Percentiles rank a stretch among this genome's conserved stretches.
Conservation (phyloP, 345 rosid species). For the Euclidium syriacum region DNA sequence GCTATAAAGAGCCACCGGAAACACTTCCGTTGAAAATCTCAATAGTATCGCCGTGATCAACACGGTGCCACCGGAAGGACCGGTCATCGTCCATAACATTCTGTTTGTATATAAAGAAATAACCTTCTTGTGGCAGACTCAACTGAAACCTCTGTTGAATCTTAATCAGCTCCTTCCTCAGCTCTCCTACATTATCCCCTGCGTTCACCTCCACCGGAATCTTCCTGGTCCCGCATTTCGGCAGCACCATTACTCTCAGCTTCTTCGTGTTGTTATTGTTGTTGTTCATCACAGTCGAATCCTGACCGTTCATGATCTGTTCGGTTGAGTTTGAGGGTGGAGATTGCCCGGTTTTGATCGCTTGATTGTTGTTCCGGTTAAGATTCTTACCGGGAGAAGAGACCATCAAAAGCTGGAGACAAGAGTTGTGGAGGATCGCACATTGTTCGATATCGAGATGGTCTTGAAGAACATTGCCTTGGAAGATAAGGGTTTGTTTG, state of each 20-base stretch:
- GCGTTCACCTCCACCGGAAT: conserved; percentile 63
- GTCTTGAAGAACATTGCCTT: conserved; percentile 59
- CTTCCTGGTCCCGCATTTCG: conserved; percentile 46
- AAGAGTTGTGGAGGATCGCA: conserved; percentile 56
- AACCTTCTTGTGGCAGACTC: conserved; percentile 64
- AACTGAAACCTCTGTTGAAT: conserved; percentile 46
- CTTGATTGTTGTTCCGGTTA: not conserved
- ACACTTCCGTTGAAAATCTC: conserved; percentile 49
- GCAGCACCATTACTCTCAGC: conserved; percentile 55
- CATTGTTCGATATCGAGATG: conserved; percentile 51
- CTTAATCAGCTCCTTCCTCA: conserved; percentile 64
- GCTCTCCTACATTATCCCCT: conserved; percentile 56
- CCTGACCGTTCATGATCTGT: not conserved
- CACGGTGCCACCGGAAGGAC: conserved; percentile 77
- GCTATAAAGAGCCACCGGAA: conserved; percentile 25
- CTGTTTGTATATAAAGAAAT: conserved; percentile 64
- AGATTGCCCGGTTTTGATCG: not conserved
- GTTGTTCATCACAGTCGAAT: conserved; percentile 17
- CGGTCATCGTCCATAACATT: conserved; percentile 78
- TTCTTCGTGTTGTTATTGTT: conserved; percentile 36
- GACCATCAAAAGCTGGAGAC: conserved; percentile 43
- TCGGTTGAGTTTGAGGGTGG: conserved; percentile 2
- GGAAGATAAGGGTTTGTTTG: conserved; percentile 59
- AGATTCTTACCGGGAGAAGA: conserved; percentile 13
- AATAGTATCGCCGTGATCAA: conserved; percentile 52